phyloP scores from a whole-genome alignment of 108 stramenopile genomes.

The Nannochloropsis oceanica region DNA sequence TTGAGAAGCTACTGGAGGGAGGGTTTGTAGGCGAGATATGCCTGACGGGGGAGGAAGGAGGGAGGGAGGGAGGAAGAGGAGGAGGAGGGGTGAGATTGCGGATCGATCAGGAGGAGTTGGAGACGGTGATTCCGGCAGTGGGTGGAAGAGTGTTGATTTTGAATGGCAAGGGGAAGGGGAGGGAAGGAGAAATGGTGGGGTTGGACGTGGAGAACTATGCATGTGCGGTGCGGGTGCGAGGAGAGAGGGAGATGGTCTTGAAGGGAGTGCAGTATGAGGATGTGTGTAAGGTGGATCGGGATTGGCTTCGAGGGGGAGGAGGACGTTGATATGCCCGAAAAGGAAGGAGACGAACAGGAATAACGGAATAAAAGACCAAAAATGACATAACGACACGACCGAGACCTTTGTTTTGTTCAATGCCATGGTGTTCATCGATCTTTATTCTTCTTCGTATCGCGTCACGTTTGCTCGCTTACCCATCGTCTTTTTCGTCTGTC shows the following conservation, averaged over 20 bases:
- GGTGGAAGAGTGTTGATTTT: slow-evolving; percentile 29
- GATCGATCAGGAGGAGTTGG: slow-evolving; percentile 38
- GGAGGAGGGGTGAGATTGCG: slow-evolving; percentile 20
- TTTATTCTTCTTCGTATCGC: background rate
- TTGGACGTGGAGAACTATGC: slow-evolving; percentile 30
- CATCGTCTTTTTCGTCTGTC: background rate
- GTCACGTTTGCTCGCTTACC: background rate
- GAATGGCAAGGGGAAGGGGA: slow-evolving; percentile 29
- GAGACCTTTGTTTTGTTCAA: too few species aligned
- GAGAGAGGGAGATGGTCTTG: slow-evolving; percentile 24
- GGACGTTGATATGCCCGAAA: background rate
- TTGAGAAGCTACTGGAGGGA: slow-evolving; percentile 28
- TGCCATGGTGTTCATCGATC: too few species aligned
- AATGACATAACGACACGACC: too few species aligned
- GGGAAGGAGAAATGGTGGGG: slow-evolving; percentile 12
- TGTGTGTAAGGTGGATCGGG: slow-evolving; percentile 21
- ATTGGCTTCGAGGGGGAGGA: background rate
- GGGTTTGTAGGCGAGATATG: slow-evolving; percentile 27
- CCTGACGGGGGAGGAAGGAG: slow-evolving; percentile 6
- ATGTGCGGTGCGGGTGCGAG: slow-evolving; percentile 17
- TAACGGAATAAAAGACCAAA: too few species aligned
- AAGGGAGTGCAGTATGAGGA: slow-evolving; percentile 35
- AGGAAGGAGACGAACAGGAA: too few species aligned
- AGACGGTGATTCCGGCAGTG: slow-evolving; percentile 37
- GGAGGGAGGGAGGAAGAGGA: background rate